A percentile compares a stretch with the other conserved stretches of the same genome.
Conservation (phyloP, 768 basidiomycete species). For the Agrocybe pediades region DNA sequence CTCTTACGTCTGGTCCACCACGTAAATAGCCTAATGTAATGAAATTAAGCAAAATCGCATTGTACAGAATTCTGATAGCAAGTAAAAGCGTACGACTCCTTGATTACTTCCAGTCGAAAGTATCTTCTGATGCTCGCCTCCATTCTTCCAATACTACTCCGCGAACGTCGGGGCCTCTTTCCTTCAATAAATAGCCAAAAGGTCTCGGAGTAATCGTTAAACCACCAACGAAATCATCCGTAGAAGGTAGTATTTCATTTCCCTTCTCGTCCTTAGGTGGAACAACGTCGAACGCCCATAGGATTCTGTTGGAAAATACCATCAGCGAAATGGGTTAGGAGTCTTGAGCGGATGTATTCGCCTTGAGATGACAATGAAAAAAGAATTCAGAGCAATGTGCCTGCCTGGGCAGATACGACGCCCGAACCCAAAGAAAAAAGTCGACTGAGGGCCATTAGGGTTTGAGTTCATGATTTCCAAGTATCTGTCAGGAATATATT, state of each 20-base stretch:
- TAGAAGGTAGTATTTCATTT: slow-evolving; percentile 15
- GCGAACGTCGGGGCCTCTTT: slow-evolving; percentile 4
- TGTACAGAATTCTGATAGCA: too few relatives aligned
- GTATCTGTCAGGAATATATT: background rate
- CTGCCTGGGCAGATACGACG: slow-evolving; percentile 30
- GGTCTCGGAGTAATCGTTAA: slow-evolving; percentile 17
- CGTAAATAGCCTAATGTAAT: too few relatives aligned
- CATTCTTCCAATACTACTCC: slow-evolving; percentile 13
- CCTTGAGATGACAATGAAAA: slow-evolving; percentile 23
- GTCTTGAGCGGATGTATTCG: background rate
- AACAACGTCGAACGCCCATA: slow-evolving; percentile 26
- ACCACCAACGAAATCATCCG: slow-evolving; percentile 15
- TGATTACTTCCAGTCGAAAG: background rate
- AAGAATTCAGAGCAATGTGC: slow-evolving; percentile 26
- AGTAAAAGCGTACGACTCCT: too few relatives aligned
- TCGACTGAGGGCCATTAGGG: slow-evolving; percentile 18
- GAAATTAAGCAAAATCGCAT: too few relatives aligned
- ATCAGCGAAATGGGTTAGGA: background rate
- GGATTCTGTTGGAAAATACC: slow-evolving; percentile 6
- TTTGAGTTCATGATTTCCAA: slow-evolving; percentile 14
- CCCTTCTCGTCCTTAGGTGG: slow-evolving; percentile 11
- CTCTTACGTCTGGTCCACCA: too few relatives aligned
- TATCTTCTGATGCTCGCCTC: slow-evolving; percentile 6
- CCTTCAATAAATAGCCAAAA: slow-evolving; percentile 13
- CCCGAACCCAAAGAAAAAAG: slow-evolving; percentile 29